These are phyloP conservation scores for Psilocybe cyanescens DNA, from an alignment of 768 basidiomycete genomes.

Conservation along the genomic window DNA sequence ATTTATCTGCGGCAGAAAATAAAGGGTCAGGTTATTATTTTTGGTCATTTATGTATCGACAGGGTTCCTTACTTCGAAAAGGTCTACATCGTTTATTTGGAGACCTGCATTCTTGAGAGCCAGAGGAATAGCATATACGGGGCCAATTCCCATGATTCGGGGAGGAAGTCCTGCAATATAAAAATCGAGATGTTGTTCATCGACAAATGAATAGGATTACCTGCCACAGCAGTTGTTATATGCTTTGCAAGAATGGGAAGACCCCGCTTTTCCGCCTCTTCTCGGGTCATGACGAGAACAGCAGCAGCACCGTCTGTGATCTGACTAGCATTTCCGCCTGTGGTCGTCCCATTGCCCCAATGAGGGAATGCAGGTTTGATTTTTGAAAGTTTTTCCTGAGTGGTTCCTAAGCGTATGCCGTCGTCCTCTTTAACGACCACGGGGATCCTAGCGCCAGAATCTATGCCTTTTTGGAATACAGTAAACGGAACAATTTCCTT, in stretches of 20 bases:
- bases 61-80: conserved; percentile 66
- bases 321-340: conserved; percentile 87
- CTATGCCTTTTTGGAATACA: conserved; percentile 59
- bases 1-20: conserved; percentile 63
- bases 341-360: conserved; percentile 74
- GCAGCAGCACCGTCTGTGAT: conserved; percentile 86
- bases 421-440: conserved; percentile 74
- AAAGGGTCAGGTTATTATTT: background rate
- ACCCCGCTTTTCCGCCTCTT: conserved; percentile 77
- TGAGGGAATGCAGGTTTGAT: conserved; percentile 82
- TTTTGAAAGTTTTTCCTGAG: conserved; percentile 62
- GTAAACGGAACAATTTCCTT: conserved; percentile 80
- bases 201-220: conserved; percentile 32
- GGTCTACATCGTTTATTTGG: conserved; percentile 68
- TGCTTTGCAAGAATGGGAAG: conserved; percentile 79
- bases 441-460: conserved; percentile 52
- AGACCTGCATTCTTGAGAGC: conserved; percentile 72
- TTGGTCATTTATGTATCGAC: background rate
- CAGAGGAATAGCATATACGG: conserved; percentile 81
- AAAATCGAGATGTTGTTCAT: background rate
- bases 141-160: conserved; percentile 89
- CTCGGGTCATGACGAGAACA: conserved; percentile 78
- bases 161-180: conserved; percentile 64
- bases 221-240: conserved; percentile 71
- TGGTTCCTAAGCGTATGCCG: conserved; percentile 78